Conservation (phyloP, 495 filamentous ascomycete genomes). For the Friedmanniomyces endolithicus region DNA sequence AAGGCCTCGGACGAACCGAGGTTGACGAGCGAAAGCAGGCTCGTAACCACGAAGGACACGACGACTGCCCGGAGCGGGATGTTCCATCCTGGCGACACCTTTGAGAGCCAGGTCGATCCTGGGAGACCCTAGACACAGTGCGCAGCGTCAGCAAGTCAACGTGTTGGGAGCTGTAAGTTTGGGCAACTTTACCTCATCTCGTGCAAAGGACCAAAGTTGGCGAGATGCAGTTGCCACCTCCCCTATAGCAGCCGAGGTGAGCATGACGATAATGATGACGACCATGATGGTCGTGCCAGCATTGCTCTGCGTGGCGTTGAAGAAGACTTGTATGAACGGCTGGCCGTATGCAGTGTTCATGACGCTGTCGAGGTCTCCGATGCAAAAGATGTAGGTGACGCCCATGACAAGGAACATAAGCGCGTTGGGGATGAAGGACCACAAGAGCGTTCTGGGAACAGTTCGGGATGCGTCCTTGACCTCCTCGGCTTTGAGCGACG, state of each 20-base stretch:
- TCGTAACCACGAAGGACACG: neutral
- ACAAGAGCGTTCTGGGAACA: constrained; percentile 22
- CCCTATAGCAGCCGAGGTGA: neutral
- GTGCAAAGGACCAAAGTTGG: constrained; percentile 13
- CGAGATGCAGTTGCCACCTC: constrained; percentile 17
- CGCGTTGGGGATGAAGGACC: constrained; percentile 17
- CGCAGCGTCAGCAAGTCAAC: neutral
- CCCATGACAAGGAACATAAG: constrained; percentile 22
- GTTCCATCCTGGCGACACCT: constrained; percentile 15
- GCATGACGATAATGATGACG: neutral
- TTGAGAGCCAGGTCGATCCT: neutral
- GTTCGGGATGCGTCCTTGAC: constrained; percentile 20
- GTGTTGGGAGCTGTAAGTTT: neutral
- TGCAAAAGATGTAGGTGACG: constrained; percentile 23
- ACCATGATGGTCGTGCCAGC: constrained; percentile 20
- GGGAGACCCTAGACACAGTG: too few species aligned
- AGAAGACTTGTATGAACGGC: constrained; percentile 26
- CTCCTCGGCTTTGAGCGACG: constrained; percentile 22
- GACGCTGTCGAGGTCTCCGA: constrained; percentile 19
- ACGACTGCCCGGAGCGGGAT: constrained; percentile 17
- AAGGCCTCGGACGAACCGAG: constrained; percentile 35
- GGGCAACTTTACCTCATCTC: constrained; percentile 22
- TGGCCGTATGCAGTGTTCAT: constrained; percentile 18
- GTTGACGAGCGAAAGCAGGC: constrained; percentile 44
- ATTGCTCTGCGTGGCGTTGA: constrained; percentile 16